Evolutionary conservation across 306 rosid species (phyloP), one percentile per base, ranked within the genome.

Genomic region (Geum urbanum): DNA sequence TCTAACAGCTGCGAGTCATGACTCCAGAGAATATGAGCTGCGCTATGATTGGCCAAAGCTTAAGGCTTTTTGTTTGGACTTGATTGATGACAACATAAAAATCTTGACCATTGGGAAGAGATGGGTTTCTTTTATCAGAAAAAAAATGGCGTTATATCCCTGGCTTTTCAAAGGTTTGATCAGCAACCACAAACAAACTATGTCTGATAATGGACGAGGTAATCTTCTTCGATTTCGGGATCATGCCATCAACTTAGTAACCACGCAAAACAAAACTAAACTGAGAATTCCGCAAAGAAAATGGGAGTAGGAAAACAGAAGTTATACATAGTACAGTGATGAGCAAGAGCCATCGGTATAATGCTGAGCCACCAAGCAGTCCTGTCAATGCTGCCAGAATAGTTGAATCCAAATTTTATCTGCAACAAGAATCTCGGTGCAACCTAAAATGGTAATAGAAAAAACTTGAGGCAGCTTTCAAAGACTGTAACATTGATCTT

Each of bases 1-100:
- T 54, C 14, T 37, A 27, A 16, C 68, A 39, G 27, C 7, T 15
- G 18, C 15, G 7, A 24, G 45, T 13, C n/a, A n/a, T n/a, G n/a
- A n/a, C n/a, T n/a, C 58, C 55, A 67, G 59, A 54, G 66, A 62
- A 63, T 63, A 46, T 76, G 71, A 63, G 76, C 67, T n/a, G n/a
- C n/a, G n/a, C n/a, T n/a, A n/a, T n/a, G n/a, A n/a, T n/a, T n/a
- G n/a, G n/a, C n/a, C n/a, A n/a, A n/a, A n/a, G n/a, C 47, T 13
- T 27, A 3, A 4, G 64, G 9, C 60, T 55, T 55, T 41, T 10
- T 45, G 22, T 11, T 1, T 37, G 20, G 48, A 20, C 35, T 18
- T 32, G 32, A 40, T 51, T 62, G 24, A 27, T 5, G 62, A 22
- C 43, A 35, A 37, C 9, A 37, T 5, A 40, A 32, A 18, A 51